These are phyloP conservation scores for Porphyrellus cyaneotinctus DNA, from an alignment of 768 basidiomycete genomes.

Conservation along the genomic window DNA sequence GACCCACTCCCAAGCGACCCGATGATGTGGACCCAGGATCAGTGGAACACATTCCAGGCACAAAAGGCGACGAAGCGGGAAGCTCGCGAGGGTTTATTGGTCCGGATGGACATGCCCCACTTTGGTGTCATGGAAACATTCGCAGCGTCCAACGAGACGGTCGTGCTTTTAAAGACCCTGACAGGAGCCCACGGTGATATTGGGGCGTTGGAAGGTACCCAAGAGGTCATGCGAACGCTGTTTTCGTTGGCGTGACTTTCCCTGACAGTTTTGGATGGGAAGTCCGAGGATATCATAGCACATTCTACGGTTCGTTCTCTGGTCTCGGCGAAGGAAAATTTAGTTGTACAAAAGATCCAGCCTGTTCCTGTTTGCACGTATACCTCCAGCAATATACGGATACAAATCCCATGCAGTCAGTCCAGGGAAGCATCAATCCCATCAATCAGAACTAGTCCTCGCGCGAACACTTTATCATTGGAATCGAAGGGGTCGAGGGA, in stretches of 20 bases:
- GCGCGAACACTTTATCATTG: too few species aligned
- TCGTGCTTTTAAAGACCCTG: slow-evolving; percentile 54
- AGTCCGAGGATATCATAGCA: neutral
- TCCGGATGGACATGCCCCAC: slow-evolving; percentile 40
- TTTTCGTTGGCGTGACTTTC: slow-evolving; percentile 20
- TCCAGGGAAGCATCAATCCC: too few species aligned
- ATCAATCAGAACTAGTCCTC: too few species aligned
- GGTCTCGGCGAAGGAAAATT: neutral
- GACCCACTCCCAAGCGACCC: slow-evolving; percentile 34
- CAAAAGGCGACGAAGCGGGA: slow-evolving; percentile 39
- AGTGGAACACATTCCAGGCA: slow-evolving; percentile 42
- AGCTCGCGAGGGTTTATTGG: slow-evolving; percentile 44
- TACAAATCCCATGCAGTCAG: neutral
- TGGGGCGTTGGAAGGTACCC: slow-evolving; percentile 61
- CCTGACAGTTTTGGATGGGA: neutral
- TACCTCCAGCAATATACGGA: neutral
- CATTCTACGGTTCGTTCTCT: neutral
- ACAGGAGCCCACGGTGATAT: slow-evolving; percentile 59
- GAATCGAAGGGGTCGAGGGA: too few species aligned
- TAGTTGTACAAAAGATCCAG: neutral
- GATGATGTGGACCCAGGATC: slow-evolving; percentile 32
- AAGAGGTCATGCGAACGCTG: slow-evolving; percentile 48
- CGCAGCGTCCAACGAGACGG: slow-evolving; percentile 38
- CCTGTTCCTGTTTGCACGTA: neutral
- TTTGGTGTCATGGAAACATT: slow-evolving; percentile 58